A percentile compares a stretch with the other conserved stretches of the same genome.
Evolutionary conservation across 1,284 basidiomycete species (phyloP).

Genomic region (Vanrija humicola): DNA sequence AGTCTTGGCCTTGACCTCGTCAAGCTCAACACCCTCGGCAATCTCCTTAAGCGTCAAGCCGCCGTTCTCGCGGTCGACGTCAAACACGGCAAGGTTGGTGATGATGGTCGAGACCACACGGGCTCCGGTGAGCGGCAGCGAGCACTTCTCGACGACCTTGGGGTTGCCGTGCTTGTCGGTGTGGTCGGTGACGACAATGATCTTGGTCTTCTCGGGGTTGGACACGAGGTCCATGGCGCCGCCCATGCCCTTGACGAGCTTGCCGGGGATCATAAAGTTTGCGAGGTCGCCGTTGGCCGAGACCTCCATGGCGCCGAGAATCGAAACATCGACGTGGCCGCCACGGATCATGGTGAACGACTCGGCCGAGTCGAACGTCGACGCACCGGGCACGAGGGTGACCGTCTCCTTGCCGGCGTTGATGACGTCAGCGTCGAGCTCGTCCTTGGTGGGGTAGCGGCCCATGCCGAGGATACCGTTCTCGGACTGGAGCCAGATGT

Average conservation of each 20-base stretch:
- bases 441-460: slow-evolving; percentile 78
- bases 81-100: slow-evolving; percentile 85
- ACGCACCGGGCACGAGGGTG: slow-evolving; percentile 85
- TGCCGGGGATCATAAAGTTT: slow-evolving; percentile 97
- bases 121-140: slow-evolving; percentile 81
- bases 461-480: slow-evolving; percentile 95
- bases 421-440: slow-evolving; percentile 91
- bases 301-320: slow-evolving; percentile 88
- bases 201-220: slow-evolving; percentile 77
- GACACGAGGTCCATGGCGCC: slow-evolving; percentile 96
- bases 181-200: slow-evolving; percentile 21
- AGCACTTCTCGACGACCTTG: slow-evolving; percentile 80
- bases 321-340: slow-evolving; percentile 90
- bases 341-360: slow-evolving; percentile 91
- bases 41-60: slow-evolving; percentile 74
- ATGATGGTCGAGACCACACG: slow-evolving; percentile 83
- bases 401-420: slow-evolving; percentile 97
- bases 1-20: slow-evolving; percentile 81
- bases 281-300: slow-evolving; percentile 85
- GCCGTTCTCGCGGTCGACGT: slow-evolving; percentile 70
- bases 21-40: slow-evolving; percentile 73
- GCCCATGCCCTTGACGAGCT: slow-evolving; percentile 86
- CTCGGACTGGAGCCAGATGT: slow-evolving; percentile 90
- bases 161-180: slow-evolving; percentile 87
- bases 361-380: slow-evolving; percentile 65